Percentiles rank a stretch among this genome's conserved stretches.
phyloP scores from a whole-genome alignment of 1,284 basidiomycete genomes.

The Puccinia novopanici region DNA sequence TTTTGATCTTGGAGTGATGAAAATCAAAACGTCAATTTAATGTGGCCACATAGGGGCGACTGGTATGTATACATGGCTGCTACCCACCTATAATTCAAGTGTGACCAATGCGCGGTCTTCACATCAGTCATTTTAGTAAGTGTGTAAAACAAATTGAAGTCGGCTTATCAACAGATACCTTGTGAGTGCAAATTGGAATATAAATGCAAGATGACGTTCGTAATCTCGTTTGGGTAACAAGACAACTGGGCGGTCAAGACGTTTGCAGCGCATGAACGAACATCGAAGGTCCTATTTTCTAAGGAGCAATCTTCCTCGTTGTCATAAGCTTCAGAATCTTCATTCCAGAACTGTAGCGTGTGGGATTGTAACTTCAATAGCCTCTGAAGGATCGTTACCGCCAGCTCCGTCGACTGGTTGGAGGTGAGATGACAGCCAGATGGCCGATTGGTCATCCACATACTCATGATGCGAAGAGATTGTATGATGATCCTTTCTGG shows the following conservation, averaged over 20 bases:
- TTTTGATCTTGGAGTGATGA: constrained; percentile 13
- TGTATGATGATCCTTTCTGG: constrained; percentile 43
- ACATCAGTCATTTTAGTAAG: constrained; percentile 10
- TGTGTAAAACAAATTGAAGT: not conserved
- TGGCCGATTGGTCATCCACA: constrained; percentile 11
- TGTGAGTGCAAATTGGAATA: constrained; percentile 13
- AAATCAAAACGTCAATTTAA: not conserved
- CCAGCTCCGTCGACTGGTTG: constrained; percentile 31
- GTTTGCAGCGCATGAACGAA: constrained; percentile 38
- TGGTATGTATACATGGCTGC: not conserved
- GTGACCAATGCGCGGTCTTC: not conserved
- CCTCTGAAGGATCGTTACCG: constrained; percentile 22
- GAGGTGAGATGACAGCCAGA: constrained; percentile 14
- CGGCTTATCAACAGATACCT: constrained; percentile 21
- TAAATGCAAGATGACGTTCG: constrained; percentile 30
- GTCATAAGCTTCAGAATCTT: constrained; percentile 44
- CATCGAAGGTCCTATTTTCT: constrained; percentile 35
- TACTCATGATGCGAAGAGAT: constrained; percentile 44
- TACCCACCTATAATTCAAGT: constrained; percentile 10
- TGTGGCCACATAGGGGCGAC: not conserved
- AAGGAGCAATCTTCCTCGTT: constrained; percentile 39
- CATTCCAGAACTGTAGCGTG: constrained; percentile 42
- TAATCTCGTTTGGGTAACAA: constrained; percentile 33
- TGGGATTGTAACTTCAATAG: constrained; percentile 33
- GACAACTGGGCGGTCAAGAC: constrained; percentile 22